phyloP scores from a whole-genome alignment of 331 rosid species.

The Prunus yedoensis region DNA sequence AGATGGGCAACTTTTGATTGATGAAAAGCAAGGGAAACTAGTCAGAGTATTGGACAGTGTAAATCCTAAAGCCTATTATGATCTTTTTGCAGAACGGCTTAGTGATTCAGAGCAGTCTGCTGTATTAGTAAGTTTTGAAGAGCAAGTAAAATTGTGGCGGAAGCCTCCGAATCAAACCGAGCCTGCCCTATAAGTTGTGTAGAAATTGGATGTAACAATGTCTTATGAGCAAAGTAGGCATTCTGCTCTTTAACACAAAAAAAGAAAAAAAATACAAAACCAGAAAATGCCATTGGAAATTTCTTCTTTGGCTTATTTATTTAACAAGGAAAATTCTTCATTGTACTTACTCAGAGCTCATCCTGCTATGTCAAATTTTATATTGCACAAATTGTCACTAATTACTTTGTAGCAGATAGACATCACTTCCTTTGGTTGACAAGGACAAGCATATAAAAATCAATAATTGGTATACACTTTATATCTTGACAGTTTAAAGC shows the following conservation, averaged over 20 bases:
- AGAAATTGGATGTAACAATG: conserved; percentile 13
- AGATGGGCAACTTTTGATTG: conserved; percentile 57
- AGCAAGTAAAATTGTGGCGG: conserved; percentile 58
- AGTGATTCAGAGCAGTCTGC: conserved; percentile 61
- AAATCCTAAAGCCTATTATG: conserved; percentile 38
- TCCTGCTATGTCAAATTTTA: neutral
- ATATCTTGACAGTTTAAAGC: neutral
- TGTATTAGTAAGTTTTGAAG: conserved; percentile 64
- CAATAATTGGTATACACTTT: neutral
- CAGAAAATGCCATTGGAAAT: conserved; percentile 3
- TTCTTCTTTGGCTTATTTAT: neutral
- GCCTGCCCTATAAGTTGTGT: neutral
- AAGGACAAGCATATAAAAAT: too few species aligned
- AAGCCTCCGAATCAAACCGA: conserved; percentile 28
- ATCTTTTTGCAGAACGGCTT: conserved; percentile 47
- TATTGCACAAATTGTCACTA: neutral
- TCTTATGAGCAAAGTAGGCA: conserved; percentile 13
- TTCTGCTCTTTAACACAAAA: conserved; percentile 4
- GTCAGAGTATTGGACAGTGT: conserved; percentile 56
- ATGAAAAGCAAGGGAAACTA: conserved; percentile 44
- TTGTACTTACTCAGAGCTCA: neutral
- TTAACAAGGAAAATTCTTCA: neutral
- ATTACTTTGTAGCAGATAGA: neutral
- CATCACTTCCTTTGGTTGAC: too few species aligned
- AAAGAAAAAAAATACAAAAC: conserved; percentile 4